phyloP scores from a whole-genome alignment of 768 basidiomycete genomes.

The Naematelia encephala region DNA sequence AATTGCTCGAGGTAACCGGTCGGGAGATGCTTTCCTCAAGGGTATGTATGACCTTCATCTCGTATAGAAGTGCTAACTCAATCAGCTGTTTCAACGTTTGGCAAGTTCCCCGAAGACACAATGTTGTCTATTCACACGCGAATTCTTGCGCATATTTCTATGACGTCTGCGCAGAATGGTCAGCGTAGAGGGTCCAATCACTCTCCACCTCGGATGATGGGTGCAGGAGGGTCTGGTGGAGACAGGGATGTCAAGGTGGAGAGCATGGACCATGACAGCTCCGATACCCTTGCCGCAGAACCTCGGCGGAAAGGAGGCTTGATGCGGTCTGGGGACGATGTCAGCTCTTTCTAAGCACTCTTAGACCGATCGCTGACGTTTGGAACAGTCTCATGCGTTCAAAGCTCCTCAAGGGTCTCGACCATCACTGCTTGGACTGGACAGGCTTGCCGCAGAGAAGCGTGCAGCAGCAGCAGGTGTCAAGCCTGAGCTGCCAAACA shows the following conservation, averaged over 20 bases:
- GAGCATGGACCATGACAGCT: conserved; percentile 73
- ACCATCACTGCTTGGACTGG: conserved; percentile 77
- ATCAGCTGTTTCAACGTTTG: conserved; percentile 70
- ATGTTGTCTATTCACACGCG: conserved; percentile 74
- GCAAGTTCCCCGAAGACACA: conserved; percentile 77
- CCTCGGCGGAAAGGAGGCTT: conserved; percentile 74
- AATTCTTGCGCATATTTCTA: conserved; percentile 71
- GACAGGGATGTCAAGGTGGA: conserved; percentile 52
- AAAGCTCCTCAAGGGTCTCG: conserved; percentile 68
- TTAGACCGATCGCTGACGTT: conserved; percentile 14
- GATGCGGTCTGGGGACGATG: conserved; percentile 59
- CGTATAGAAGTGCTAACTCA: neutral
- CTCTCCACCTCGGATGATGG: conserved; percentile 42
- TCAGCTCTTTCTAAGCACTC: conserved; percentile 3
- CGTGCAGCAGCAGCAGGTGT: conserved; percentile 58
- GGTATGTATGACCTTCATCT: conserved; percentile 54
- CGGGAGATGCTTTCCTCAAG: conserved; percentile 61
- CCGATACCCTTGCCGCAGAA: conserved; percentile 79
- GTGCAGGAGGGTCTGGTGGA: conserved; percentile 20
- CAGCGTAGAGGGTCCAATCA: conserved; percentile 27
- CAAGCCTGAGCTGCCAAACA: conserved; percentile 52
- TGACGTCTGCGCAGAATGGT: conserved; percentile 41
- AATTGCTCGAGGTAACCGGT: conserved; percentile 69
- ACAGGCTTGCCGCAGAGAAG: conserved; percentile 84
- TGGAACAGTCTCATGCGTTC: conserved; percentile 70